Base-by-base conservation (phyloP, 257 asterid species). In the Mentha longifolia region DNA sequence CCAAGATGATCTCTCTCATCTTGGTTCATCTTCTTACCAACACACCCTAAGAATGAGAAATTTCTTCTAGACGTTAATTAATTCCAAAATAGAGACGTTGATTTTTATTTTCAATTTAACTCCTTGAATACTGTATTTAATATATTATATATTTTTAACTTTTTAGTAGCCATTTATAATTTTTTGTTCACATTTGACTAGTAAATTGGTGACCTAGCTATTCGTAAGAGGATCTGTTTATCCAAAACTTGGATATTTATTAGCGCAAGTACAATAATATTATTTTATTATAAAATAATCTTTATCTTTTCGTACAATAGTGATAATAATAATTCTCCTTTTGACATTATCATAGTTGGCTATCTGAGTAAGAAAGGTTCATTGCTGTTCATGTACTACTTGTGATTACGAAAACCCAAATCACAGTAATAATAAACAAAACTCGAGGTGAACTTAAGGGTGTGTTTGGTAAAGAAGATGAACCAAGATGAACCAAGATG, bases 1-100 rank as follows among this genome's bases (percentile, higher is more conserved):
- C n/a, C n/a, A n/a, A n/a, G n/a, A n/a, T n/a, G n/a, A n/a, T n/a
- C n/a, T n/a, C n/a, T n/a, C n/a, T n/a, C n/a, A n/a, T n/a, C n/a
- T n/a, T n/a, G n/a, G n/a, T n/a, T n/a, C n/a, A n/a, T n/a, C n/a
- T n/a, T n/a, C n/a, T n/a, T n/a, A n/a, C n/a, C n/a, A n/a, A n/a
- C n/a, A n/a, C n/a, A n/a, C n/a, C n/a, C n/a, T n/a, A n/a, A n/a
- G n/a, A n/a, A n/a, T 30, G 35, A 9, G 20, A 0, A 12, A 19
- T 13, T 41, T 31, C 65, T 73, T 73, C 52, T 73, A 55, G 72
- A 55, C 47, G 37, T 41, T 31, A 22, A 42, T 22, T 15, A 10
- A 22, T 39, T 49, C 39, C 61, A 6, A 69, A 3, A 20, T 33
- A 4, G 11, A 42, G 13, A 9, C n/a, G 9, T 39, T 10, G 28